Evolutionary conservation across 768 basidiomycete species (phyloP).

Genomic region (Coprinopsis sp.): DNA sequence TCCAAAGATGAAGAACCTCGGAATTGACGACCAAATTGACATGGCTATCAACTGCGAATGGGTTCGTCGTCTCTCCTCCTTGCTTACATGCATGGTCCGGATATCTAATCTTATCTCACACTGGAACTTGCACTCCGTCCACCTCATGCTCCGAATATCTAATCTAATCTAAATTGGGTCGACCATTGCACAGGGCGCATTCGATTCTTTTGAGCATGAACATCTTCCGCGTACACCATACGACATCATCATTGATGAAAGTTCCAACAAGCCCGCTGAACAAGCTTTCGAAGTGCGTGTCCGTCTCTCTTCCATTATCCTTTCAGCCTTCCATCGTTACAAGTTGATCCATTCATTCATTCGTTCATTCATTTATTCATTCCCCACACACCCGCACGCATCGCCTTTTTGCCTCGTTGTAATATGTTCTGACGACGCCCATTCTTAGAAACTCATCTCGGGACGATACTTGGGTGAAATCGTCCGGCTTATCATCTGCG

Average conservation of each 20-base stretch:
- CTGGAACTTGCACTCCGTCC: too few species aligned
- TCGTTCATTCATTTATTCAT: too few species aligned
- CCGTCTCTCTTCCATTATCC: too few species aligned
- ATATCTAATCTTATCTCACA: not conserved
- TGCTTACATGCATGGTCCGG: not conserved
- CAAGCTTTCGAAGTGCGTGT: conserved; percentile 80
- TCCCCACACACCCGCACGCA: too few species aligned
- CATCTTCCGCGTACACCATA: conserved; percentile 95
- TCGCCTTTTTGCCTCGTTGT: too few species aligned
- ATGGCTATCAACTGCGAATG: conserved; percentile 99
- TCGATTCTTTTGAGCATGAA: conserved; percentile 93
- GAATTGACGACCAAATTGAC: conserved; percentile 55
- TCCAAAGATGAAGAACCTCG: conserved; percentile 76
- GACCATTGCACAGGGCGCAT: conserved; percentile 67
- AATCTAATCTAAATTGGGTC: not conserved
- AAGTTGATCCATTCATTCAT: too few species aligned
- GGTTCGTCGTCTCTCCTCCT: conserved; percentile 38
- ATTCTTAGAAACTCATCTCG: conserved; percentile 82
- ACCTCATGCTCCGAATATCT: too few species aligned
- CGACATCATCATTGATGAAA: conserved; percentile 86
- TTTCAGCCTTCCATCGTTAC: too few species aligned
- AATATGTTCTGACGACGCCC: too few species aligned
- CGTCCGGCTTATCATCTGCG: conserved; percentile 88
- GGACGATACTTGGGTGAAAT: conserved; percentile 97
- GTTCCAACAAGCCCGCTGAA: conserved; percentile 94